phyloP scores from a whole-genome alignment of 2,329 filamentous ascomycete genomes.

The Monosporascus sp. region DNA sequence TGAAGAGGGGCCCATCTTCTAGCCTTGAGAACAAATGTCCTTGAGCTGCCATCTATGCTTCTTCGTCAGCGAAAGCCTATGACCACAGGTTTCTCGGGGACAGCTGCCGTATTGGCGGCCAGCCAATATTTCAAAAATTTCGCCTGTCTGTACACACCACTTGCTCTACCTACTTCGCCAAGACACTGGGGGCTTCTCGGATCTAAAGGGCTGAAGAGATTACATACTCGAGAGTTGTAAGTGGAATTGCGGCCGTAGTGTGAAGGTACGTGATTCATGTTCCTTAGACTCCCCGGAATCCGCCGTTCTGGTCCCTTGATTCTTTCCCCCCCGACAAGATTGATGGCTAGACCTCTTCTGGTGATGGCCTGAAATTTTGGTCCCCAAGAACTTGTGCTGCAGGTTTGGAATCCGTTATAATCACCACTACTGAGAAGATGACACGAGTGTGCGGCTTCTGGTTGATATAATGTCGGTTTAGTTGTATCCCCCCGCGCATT shows the following conservation, averaged over 20 bases:
- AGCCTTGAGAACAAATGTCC: not conserved
- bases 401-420: not conserved
- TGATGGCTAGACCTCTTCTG: not conserved
- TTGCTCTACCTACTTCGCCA: not conserved
- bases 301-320: not conserved
- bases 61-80: not conserved
- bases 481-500: not conserved
- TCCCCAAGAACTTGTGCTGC: not conserved
- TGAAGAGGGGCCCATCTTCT: not conserved
- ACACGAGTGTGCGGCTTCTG: not conserved
- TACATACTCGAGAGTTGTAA: not conserved
- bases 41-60: not conserved
- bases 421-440: not conserved
- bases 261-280: not conserved
- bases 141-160: not conserved
- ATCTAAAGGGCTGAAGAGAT: not conserved
- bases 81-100: not conserved
- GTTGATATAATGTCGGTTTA: not conserved
- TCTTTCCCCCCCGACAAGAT: no score
- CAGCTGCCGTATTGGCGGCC: not conserved
- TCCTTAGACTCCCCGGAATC: not conserved
- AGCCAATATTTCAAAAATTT: not conserved
- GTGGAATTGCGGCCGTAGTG: not conserved
- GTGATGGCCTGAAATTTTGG: not conserved
- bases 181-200: not conserved